phyloP scores from a whole-genome alignment of 148 eudicot genomes.

The Spergularia marina region DNA sequence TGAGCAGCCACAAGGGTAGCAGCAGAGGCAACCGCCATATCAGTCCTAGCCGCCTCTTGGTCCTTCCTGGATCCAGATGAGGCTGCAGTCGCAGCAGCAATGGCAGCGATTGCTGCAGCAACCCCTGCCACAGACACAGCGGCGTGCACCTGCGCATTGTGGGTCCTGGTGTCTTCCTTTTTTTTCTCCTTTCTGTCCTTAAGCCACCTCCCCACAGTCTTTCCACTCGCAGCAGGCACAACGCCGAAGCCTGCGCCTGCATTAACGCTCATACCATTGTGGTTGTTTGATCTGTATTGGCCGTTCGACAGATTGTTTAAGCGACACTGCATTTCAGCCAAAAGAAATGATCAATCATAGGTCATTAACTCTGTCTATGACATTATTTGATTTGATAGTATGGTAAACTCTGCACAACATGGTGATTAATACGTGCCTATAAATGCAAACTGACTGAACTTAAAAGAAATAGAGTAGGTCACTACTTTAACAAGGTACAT shows the following conservation, averaged over 20 bases:
- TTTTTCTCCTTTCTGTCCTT: conserved; percentile 88
- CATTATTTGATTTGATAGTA: background rate
- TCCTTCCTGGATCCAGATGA: conserved; percentile 63
- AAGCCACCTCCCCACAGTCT: conserved; percentile 93
- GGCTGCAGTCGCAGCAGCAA: conserved; percentile 87
- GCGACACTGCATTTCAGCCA: conserved; percentile 52
- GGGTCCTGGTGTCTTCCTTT: conserved; percentile 82
- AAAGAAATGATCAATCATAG: background rate
- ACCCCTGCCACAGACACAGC: conserved; percentile 93
- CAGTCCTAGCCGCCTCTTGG: conserved; percentile 64
- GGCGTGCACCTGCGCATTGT: conserved; percentile 89
- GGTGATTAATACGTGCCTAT: background rate
- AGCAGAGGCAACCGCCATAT: conserved; percentile 94
- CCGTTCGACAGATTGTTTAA: conserved; percentile 45
- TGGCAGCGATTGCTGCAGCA: conserved; percentile 94
- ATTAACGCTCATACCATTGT: background rate
- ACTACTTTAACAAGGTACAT: background rate
- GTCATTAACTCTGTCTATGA: background rate
- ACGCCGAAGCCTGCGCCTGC: conserved; percentile 17
- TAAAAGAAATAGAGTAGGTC: background rate
- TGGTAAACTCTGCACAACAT: background rate
- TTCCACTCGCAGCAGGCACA: conserved; percentile 50
- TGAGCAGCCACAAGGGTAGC: conserved; percentile 95
- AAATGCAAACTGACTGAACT: conserved; percentile 13
- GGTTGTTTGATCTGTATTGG: conserved; percentile 48